Conservation (phyloP, 192 early-diverging fungal species). For the Geosiphon pyriformis region DNA sequence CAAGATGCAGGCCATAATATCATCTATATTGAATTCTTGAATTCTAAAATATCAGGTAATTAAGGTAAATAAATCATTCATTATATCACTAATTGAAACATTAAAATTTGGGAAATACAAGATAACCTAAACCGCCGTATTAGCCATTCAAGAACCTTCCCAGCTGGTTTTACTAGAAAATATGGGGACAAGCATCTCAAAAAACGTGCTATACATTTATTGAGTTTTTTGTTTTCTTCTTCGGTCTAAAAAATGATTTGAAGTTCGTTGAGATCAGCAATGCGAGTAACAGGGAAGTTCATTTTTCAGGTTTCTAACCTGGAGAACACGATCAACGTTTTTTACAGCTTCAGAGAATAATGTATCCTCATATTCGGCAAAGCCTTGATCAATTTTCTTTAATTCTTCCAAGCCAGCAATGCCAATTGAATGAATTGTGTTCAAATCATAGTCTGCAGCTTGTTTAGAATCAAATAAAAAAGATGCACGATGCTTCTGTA, state of each 20-base stretch:
- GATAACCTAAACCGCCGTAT: constrained; percentile 63
- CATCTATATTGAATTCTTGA: constrained; percentile 81
- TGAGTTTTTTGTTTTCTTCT: constrained; percentile 74
- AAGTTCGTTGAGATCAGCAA: constrained; percentile 6
- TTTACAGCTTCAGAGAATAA: constrained; percentile 82
- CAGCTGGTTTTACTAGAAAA: constrained; percentile 76
- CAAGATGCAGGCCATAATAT: constrained; percentile 68
- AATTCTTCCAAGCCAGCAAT: constrained; percentile 75
- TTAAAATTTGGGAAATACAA: no score
- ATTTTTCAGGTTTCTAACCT: no score
- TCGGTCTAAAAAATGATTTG: constrained; percentile 47
- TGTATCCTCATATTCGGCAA: constrained; percentile 60
- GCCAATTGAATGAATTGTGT: constrained; percentile 83
- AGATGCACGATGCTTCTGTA: constrained; percentile 57
- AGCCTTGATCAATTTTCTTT: constrained; percentile 53
- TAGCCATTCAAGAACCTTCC: constrained; percentile 91
- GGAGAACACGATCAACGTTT: constrained; percentile 69
- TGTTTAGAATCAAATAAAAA: constrained; percentile 75
- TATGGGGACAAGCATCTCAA: constrained; percentile 76
- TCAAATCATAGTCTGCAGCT: constrained; percentile 84
- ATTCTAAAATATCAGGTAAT: no score
- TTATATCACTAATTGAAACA: no score
- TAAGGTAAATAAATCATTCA: no score
- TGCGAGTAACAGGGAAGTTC: background rate
- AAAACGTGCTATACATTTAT: constrained; percentile 70